These are phyloP conservation scores for Teratosphaeria zuluensis DNA, from an alignment of 2,329 filamentous ascomycete species.

Conservation along the genomic window DNA sequence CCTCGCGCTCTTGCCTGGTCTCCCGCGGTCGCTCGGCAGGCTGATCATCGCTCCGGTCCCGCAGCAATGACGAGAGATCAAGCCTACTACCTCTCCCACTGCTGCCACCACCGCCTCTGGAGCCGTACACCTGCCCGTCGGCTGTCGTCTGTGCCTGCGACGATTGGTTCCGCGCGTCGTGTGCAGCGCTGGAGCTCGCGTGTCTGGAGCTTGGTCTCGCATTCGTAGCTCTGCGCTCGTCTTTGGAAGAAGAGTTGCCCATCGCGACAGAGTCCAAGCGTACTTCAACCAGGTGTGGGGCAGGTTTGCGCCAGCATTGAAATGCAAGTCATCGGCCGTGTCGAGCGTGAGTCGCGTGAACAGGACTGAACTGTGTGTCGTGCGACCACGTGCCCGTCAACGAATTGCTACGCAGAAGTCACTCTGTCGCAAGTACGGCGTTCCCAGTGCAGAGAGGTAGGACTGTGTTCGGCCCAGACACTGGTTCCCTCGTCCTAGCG, in stretches of 20 bases:
- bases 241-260: slow-evolving; percentile 42
- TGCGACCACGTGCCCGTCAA: background rate
- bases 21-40: slow-evolving; percentile 57
- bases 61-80: slow-evolving; percentile 51
- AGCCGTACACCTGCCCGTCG: slow-evolving; percentile 32
- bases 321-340: background rate
- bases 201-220: slow-evolving; percentile 24
- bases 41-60: slow-evolving; percentile 38
- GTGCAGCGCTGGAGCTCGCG: slow-evolving; percentile 20
- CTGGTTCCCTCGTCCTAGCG: background rate
- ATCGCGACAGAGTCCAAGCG: slow-evolving; percentile 17
- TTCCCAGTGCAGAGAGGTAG: background rate
- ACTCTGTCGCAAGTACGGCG: background rate
- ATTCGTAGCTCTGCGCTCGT: slow-evolving; percentile 29
- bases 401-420: background rate
- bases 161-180: slow-evolving; percentile 5
- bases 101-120: slow-evolving; percentile 24
- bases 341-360: background rate
- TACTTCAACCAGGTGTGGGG: background rate
- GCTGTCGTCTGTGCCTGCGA: slow-evolving; percentile 10
- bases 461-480: background rate
- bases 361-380: background rate
- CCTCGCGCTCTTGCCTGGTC: slow-evolving; percentile 85
- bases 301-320: background rate
- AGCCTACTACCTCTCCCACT: slow-evolving; percentile 42